Base-by-base conservation (phyloP, 2,329 filamentous ascomycete species). In the Didymella exigua region DNA sequence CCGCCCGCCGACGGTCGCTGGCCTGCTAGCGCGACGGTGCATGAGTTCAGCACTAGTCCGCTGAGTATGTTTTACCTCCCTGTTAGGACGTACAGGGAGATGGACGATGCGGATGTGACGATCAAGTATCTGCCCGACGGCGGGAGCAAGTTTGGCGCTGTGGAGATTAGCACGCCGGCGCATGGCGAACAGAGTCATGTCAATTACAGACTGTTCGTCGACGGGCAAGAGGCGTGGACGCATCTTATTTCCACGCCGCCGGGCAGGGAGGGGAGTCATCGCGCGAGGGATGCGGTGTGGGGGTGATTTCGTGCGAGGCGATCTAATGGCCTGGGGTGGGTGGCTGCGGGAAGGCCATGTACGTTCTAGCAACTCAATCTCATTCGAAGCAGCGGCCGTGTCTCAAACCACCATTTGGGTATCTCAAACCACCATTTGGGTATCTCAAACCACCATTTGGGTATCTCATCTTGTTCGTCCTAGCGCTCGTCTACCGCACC, bases 41-140 rank as follows among this genome's bases (percentile, higher is more conserved):
- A 96, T 66, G 95, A 99, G 74, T 98, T 97, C 75, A 95, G 90
- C 21, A 92, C 89, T 0, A 95, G 90, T 49, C 95, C 95, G 0
- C 74, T 99, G 46, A 96, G 88, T 72, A 96, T 98, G 82, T 99
- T 99, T 71, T 96, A 95, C 64, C 84, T 95, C 4, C 95, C 95
- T 0, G 78, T 93, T 21, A 83, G 88, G 2, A 93, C 91, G 0
- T 99, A 98, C 75, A 82, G 81, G 62, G 91, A 97, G 75, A 85
- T 83, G 1, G 91, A 96, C 62, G 82, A 87, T 1, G 86, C 93
- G 64, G 95, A 98, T 75, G 85, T 96, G 10, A 83, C 88, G 70
- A 82, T 98, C 60, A 91, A 93, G 86, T 96, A 95, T 65, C 84
- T 93, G 40, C 90, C 93, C 2, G 85, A 88, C 54, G 93, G 93